Conservation (phyloP, 106 monocot species). For the Alisma plantagoaquatica region DNA sequence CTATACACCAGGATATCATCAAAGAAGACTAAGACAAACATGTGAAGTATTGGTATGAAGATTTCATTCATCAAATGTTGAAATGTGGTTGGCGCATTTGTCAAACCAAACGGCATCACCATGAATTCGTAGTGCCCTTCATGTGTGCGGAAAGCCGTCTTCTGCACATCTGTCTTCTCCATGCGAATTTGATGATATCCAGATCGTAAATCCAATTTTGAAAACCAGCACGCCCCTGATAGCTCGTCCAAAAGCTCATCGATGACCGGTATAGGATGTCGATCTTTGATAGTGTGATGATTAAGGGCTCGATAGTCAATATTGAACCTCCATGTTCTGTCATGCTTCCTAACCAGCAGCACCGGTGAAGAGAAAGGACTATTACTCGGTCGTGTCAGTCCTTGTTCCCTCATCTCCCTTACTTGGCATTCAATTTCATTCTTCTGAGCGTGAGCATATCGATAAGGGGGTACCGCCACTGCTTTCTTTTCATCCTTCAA, state of each 20-base stretch:
- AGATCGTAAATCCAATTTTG: too few relatives aligned
- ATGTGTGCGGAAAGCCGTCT: neutral
- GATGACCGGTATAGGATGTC: too few relatives aligned
- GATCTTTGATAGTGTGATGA: too few relatives aligned
- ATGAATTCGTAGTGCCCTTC: slow-evolving; percentile 3
- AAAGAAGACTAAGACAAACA: slow-evolving; percentile 6
- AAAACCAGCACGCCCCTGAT: too few relatives aligned
- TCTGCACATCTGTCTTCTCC: too few relatives aligned
- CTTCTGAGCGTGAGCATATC: slow-evolving; percentile 3
- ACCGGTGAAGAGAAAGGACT: neutral
- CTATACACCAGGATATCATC: slow-evolving; percentile 4
- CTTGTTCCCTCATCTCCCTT: neutral
- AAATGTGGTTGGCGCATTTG: slow-evolving; percentile 6
- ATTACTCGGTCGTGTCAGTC: neutral
- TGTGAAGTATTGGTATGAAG: neutral
- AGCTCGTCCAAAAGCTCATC: too few relatives aligned
- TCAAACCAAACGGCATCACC: slow-evolving; percentile 4
- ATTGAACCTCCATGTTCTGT: too few relatives aligned
- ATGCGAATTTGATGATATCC: slow-evolving; percentile 7
- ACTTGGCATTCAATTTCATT: neutral
- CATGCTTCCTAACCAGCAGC: neutral
- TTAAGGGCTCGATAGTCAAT: too few relatives aligned
- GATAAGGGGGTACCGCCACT: neutral
- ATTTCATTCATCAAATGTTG: neutral
- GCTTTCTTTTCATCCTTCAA: neutral